Percentiles rank a stretch among this genome's conserved stretches.
Evolutionary conservation across 139 green algal genomes (phyloP).

Genomic region (Coelastrella sp.): DNA sequence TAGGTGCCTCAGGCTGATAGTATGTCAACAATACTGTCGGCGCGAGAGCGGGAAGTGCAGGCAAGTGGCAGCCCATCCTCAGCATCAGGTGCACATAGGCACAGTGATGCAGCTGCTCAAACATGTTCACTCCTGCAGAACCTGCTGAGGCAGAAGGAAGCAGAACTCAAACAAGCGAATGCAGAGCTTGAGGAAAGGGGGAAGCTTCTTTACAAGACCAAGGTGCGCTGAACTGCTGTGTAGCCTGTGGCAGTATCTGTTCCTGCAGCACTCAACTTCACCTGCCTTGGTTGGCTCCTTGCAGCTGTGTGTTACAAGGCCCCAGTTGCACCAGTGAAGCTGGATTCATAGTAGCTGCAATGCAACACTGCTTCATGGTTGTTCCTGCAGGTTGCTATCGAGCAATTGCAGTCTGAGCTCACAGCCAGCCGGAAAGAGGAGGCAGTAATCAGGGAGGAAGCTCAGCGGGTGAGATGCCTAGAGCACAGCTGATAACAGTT

Average conservation of each 20-base stretch:
- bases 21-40: conserved; percentile 50
- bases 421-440: conserved; percentile 60
- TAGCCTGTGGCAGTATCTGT: no score
- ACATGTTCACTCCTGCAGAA: conserved; percentile 8
- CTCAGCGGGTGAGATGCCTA: conserved; percentile 61
- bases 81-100: not conserved
- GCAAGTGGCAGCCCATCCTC: not conserved
- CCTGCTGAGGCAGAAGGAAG: conserved; percentile 54
- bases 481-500: no score
- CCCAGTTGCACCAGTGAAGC: no score
- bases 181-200: conserved; percentile 68
- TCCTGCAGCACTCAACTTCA: no score
- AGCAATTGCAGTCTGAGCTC: conserved; percentile 70
- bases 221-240: conserved; percentile 50
- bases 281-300: no score
- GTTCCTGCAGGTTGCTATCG: conserved; percentile 70
- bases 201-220: conserved; percentile 69
- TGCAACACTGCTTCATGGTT: no score
- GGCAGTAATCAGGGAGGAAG: conserved; percentile 60
- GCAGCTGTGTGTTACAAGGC: no score
- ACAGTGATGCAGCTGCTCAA: not conserved
- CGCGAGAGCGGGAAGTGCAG: conserved; percentile 46
- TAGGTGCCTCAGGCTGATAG: no score
- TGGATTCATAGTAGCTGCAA: no score
- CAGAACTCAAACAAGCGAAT: conserved; percentile 61